These are phyloP conservation scores for Rubroboletus pulcherrimus DNA, from an alignment of 768 basidiomycete genomes.

Conservation along the genomic window DNA sequence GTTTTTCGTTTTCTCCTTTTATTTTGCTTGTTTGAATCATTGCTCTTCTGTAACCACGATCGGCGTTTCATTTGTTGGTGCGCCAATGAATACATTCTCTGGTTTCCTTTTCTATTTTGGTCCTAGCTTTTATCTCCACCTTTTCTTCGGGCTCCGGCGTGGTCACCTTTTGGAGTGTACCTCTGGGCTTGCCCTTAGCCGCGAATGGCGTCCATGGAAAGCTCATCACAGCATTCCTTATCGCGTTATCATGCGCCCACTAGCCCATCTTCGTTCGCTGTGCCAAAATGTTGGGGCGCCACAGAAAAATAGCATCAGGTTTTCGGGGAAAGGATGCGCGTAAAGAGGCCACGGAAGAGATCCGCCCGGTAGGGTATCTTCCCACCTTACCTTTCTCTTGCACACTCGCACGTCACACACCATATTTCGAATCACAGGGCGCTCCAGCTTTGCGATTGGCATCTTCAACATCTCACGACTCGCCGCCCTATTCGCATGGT, in stretches of 20 bases:
- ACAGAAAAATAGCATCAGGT: neutral
- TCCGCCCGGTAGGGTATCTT: conserved; percentile 20
- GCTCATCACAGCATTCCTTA: neutral
- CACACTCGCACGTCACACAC: neutral
- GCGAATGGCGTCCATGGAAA: neutral
- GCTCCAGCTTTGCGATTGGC: neutral
- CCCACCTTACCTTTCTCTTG: neutral
- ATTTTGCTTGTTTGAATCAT: neutral
- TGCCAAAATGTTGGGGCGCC: neutral
- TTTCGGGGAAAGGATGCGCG: neutral
- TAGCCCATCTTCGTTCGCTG: neutral
- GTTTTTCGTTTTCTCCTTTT: neutral
- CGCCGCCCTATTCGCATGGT: neutral
- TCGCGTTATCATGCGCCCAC: neutral
- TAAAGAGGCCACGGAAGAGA: conserved; percentile 20
- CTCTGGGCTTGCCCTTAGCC: neutral
- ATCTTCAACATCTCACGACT: neutral
- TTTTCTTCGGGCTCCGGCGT: neutral
- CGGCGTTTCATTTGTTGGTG: neutral
- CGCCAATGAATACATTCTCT: neutral
- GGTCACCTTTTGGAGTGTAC: neutral
- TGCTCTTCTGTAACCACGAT: neutral
- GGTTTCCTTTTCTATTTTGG: neutral
- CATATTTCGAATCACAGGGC: neutral
- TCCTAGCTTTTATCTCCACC: neutral